Conservation (phyloP, 129 eudicot genomes). For the Flaveria ramosissima region DNA sequence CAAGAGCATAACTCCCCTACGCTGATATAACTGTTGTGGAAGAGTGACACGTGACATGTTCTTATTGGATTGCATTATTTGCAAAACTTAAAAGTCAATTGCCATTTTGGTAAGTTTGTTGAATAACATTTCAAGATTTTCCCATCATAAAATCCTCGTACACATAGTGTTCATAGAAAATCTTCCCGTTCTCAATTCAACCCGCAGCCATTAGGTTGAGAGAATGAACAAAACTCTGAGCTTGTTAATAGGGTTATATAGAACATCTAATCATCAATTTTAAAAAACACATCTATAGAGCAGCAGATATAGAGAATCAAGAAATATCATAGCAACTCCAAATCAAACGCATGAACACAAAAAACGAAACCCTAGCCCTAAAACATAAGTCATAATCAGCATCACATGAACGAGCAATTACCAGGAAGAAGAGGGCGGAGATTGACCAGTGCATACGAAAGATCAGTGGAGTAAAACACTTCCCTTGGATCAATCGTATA, state of each 20-base stretch:
- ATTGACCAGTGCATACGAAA: slow-evolving; percentile 92
- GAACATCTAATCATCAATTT: not conserved
- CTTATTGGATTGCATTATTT: too few relatives aligned
- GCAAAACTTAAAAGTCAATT: too few relatives aligned
- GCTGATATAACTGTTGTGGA: too few relatives aligned
- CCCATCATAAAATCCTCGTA: too few relatives aligned
- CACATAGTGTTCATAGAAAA: too few relatives aligned
- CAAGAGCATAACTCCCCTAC: too few relatives aligned
- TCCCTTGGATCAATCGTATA: slow-evolving; percentile 66
- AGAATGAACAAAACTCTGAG: not conserved
- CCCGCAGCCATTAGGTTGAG: not conserved
- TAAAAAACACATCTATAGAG: not conserved
- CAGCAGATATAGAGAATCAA: not conserved
- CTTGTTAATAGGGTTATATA: slow-evolving; percentile 4
- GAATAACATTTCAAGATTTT: too few relatives aligned
- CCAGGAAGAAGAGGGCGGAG: slow-evolving; percentile 97
- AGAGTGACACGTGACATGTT: too few relatives aligned
- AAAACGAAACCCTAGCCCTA: slow-evolving; percentile 9
- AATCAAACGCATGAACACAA: not conserved
- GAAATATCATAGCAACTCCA: not conserved
- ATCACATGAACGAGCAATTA: slow-evolving; percentile 21
- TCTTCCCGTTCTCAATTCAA: too few relatives aligned
- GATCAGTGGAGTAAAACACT: slow-evolving; percentile 76
- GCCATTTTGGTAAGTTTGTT: too few relatives aligned
- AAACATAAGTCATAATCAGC: not conserved